Percentiles rank a stretch among this genome's conserved stretches.
These are phyloP conservation scores for Blastobotrys raffinosifermentans DNA, from an alignment of 1,139 yeast genomes.

Conservation along the genomic window DNA sequence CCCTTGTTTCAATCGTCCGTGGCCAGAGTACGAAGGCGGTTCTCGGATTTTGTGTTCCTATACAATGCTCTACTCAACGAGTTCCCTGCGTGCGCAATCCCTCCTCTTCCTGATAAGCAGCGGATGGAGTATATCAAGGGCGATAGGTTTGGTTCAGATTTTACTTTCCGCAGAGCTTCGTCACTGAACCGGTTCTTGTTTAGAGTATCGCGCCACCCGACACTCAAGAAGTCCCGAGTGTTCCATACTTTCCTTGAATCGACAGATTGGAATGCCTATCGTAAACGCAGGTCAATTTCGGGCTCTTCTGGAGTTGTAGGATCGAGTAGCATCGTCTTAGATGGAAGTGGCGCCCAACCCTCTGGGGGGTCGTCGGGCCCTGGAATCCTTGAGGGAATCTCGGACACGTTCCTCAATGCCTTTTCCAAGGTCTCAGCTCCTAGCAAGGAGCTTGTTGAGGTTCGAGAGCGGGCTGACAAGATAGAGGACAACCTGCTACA, in stretches of 20 bases:
- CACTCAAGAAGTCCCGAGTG: constrained; percentile 61
- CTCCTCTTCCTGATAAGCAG: constrained; percentile 92
- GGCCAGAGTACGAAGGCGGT: constrained; percentile 64
- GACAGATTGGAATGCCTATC: constrained; percentile 73
- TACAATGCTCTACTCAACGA: constrained; percentile 70
- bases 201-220: constrained; percentile 69
- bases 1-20: constrained; percentile 41
- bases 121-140: constrained; percentile 90
- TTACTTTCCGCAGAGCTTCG: constrained; percentile 77
- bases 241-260: constrained; percentile 75
- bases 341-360: constrained; percentile 13
- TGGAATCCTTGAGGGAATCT: constrained; percentile 53
- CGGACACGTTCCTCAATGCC: constrained; percentile 89
- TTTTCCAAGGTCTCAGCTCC: constrained; percentile 74
- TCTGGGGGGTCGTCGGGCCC: constrained; percentile 17
- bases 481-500: constrained; percentile 75
- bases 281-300: constrained; percentile 36
- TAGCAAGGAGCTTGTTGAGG: constrained; percentile 74
- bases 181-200: constrained; percentile 72
- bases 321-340: too few species aligned
- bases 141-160: constrained; percentile 77
- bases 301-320: constrained; percentile 17
- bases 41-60: constrained; percentile 74
- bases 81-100: constrained; percentile 78
- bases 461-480: constrained; percentile 74